Evolutionary conservation across 352 stramenopile species (phyloP).

Genomic region (Pythium guiyangense): DNA sequence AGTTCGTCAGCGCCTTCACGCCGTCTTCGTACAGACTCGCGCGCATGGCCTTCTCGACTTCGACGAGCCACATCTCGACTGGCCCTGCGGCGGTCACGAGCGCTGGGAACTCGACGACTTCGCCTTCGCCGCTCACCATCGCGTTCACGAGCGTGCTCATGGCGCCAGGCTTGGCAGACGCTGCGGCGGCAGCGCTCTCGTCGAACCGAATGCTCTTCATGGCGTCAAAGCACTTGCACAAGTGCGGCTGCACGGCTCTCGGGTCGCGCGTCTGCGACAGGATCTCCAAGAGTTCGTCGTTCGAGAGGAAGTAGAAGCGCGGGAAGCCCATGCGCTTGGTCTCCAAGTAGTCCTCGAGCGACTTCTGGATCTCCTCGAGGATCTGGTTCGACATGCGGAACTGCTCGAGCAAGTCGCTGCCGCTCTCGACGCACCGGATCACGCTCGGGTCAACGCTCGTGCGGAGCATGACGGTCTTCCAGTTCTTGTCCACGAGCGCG

Average conservation of each 20-base stretch:
- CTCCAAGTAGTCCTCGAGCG: conserved; percentile 90
- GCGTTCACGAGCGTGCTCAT: conserved; percentile 59
- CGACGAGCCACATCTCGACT: conserved; percentile 85
- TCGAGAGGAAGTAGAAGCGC: conserved; percentile 91
- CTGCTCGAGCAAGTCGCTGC: conserved; percentile 69
- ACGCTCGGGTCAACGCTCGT: conserved; percentile 75
- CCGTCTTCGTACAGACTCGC: conserved; percentile 83
- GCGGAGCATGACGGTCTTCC: conserved; percentile 79
- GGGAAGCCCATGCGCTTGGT: conserved; percentile 91
- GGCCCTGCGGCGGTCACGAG: conserved; percentile 77
- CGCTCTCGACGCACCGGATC: conserved; percentile 70
- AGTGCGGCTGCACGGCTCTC: conserved; percentile 85
- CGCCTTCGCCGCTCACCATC: conserved; percentile 85
- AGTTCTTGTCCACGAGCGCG: conserved; percentile 81
- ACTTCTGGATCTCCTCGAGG: conserved; percentile 91
- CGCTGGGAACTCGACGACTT: conserved; percentile 76
- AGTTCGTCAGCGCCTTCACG: conserved; percentile 79
- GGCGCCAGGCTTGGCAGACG: conserved; percentile 18
- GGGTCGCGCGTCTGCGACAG: conserved; percentile 88
- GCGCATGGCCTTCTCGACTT: conserved; percentile 88
- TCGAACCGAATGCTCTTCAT: conserved; percentile 91
- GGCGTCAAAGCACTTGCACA: conserved; percentile 91
- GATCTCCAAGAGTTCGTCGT: conserved; percentile 91
- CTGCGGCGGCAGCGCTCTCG: conserved; percentile 13
- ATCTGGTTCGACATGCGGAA: conserved; percentile 83